A percentile compares a stretch with the other conserved stretches of the same genome.
Evolutionary conservation across 2,329 filamentous ascomycete genomes (phyloP).

Genomic region (Neonectria neomacrospora): DNA sequence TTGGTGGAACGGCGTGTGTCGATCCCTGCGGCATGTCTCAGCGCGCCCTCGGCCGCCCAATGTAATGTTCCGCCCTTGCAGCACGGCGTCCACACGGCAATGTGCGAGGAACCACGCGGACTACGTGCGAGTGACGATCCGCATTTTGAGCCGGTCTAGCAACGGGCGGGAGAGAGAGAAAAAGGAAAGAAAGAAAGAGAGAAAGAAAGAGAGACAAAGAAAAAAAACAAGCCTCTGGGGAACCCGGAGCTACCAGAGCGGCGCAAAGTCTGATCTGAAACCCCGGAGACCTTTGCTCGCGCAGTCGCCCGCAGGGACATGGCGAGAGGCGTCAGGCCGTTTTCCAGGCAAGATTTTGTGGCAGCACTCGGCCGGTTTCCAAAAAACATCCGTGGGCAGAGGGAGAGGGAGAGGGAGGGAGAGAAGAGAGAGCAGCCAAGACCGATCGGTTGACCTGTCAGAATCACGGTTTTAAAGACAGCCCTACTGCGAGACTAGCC

Average conservation of each 20-base stretch:
- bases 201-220: no score
- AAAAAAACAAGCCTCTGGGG: no score
- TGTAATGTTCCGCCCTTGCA: slow-evolving; percentile 24
- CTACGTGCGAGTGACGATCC: slow-evolving; percentile 25
- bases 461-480: slow-evolving; percentile 18
- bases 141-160: slow-evolving; percentile 1
- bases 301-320: no score
- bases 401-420: no score
- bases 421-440: no score
- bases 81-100: not conserved
- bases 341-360: no score
- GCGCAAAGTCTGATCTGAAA: not conserved
- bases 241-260: not conserved
- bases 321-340: slow-evolving; percentile 6
- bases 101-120: slow-evolving; percentile 7
- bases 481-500: slow-evolving; percentile 26
- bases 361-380: no score
- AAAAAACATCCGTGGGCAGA: no score
- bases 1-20: not conserved
- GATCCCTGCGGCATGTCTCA: slow-evolving; percentile 10
- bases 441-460: slow-evolving; percentile 32
- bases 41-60: not conserved
- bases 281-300: no score
- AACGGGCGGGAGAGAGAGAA: no score
- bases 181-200: no score